A percentile compares a stretch with the other conserved stretches of the same genome.
Conservation (phyloP, 163 green algal genomes). For the Chlamydomonas reinhardtii region DNA sequence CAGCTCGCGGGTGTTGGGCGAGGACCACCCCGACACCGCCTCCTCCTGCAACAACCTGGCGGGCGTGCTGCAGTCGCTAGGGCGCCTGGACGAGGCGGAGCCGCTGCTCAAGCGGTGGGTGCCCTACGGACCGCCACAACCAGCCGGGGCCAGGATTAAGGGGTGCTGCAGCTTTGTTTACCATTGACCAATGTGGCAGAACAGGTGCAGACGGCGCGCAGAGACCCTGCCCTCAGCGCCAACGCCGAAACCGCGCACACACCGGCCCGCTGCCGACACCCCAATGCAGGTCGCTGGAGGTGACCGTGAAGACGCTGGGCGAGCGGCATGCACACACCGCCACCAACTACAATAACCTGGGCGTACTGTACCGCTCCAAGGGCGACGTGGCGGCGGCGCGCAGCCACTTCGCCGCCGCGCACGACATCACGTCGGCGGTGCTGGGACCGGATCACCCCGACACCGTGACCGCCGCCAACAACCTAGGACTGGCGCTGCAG, state of each 20-base stretch:
- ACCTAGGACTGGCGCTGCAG: conserved; percentile 6
- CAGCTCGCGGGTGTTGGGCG: conserved; percentile 7
- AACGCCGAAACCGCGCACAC: too few relatives aligned
- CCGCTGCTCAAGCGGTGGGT: conserved; percentile 18
- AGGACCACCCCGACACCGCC: conserved; percentile 36
- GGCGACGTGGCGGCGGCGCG: not conserved
- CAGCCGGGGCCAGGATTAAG: too few relatives aligned
- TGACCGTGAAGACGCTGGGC: not conserved
- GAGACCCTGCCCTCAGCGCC: too few relatives aligned
- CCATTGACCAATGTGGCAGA: too few relatives aligned
- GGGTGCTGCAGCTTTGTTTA: too few relatives aligned
- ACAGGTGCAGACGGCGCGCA: too few relatives aligned
- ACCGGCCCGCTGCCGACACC: not conserved
- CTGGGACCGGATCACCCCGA: conserved; percentile 33
- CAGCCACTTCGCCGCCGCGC: not conserved
- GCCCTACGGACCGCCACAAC: too few relatives aligned
- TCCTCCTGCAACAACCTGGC: conserved; percentile 35
- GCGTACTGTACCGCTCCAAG: conserved; percentile 17
- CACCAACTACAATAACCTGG: conserved; percentile 38
- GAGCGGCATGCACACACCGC: conserved; percentile 27
- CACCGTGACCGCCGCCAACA: conserved; percentile 1
- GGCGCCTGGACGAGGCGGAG: conserved; percentile 35
- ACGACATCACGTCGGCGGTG: conserved; percentile 2
- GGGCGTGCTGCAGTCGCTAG: conserved; percentile 35
- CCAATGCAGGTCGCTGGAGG: conserved; percentile 1